These are phyloP conservation scores for Paratinospora sagittata DNA, from an alignment of 164 flowering plant genomes.

Conservation along the genomic window DNA sequence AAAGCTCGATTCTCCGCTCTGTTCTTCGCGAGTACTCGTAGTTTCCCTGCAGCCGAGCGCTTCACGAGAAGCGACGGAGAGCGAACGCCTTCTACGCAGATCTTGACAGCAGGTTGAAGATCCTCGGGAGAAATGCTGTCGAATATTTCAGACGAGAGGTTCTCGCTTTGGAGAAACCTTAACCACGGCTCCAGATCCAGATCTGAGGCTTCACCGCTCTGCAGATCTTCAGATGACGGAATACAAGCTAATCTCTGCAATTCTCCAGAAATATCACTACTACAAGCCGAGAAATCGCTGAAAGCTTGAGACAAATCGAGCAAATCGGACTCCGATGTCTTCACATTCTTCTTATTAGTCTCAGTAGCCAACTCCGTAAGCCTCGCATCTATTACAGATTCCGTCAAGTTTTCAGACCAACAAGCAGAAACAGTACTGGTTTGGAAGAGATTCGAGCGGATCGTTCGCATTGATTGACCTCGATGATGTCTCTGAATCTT, in stretches of 20 bases:
- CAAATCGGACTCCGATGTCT: slow-evolving; percentile 23
- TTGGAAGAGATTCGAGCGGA: slow-evolving; percentile 59
- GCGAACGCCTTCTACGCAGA: slow-evolving; percentile 53
- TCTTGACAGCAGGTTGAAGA: slow-evolving; percentile 68
- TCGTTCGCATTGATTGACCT: slow-evolving; percentile 85
- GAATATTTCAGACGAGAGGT: slow-evolving; percentile 59
- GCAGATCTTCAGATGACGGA: slow-evolving; percentile 29
- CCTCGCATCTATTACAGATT: slow-evolving; percentile 71
- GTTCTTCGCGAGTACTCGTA: slow-evolving; percentile 80
- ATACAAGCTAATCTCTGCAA: slow-evolving; percentile 63
- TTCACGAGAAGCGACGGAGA: slow-evolving; percentile 51
- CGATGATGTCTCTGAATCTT: slow-evolving; percentile 16
- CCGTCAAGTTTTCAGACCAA: slow-evolving; percentile 60
- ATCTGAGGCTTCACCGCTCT: neutral
- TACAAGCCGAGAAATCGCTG: slow-evolving; percentile 71
- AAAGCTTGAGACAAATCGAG: slow-evolving; percentile 64
- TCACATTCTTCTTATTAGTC: slow-evolving; percentile 9
- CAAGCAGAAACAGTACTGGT: slow-evolving; percentile 21
- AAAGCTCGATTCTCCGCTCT: slow-evolving; percentile 71
- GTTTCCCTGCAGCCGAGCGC: slow-evolving; percentile 75
- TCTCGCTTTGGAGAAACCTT: slow-evolving; percentile 60
- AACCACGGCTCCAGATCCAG: slow-evolving; percentile 40
- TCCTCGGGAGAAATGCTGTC: slow-evolving; percentile 80
- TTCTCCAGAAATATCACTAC: slow-evolving; percentile 94
- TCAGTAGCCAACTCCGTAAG: slow-evolving; percentile 54